A percentile compares a stretch with the other conserved stretches of the same genome.
Conservation (phyloP, 108 stramenopile species). For the Cyclotella baltica region DNA sequence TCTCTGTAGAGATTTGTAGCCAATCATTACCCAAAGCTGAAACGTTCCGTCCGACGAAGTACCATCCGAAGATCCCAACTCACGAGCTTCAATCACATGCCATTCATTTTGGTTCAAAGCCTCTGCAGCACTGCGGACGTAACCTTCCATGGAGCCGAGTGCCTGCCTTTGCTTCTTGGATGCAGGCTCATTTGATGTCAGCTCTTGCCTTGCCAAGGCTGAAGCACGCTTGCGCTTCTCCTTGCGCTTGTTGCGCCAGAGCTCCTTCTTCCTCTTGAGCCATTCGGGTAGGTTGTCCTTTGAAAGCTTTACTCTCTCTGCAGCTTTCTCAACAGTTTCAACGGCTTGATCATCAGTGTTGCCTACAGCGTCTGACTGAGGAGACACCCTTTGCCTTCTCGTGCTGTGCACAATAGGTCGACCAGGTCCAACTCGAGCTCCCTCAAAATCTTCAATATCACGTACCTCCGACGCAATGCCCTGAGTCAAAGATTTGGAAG, state of each 20-base stretch:
- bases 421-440: constrained; percentile 45
- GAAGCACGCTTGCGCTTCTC: constrained; percentile 48
- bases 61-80: constrained; percentile 74
- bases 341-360: constrained; percentile 9
- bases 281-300: constrained; percentile 81
- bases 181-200: constrained; percentile 3
- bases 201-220: constrained; percentile 7
- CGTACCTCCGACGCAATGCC: constrained; percentile 25
- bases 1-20: constrained; percentile 78
- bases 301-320: constrained; percentile 56
- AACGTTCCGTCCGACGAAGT: constrained; percentile 83
- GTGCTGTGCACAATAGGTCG: constrained; percentile 80
- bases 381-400: constrained; percentile 23
- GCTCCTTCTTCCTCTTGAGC: constrained; percentile 88
- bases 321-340: constrained; percentile 8
- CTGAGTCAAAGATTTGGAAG: constrained; percentile 7
- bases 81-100: constrained; percentile 95
- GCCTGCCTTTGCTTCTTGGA: constrained; percentile 52
- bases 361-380: neutral
- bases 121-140: constrained; percentile 80
- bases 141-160: constrained; percentile 76
- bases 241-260: constrained; percentile 79
- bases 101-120: constrained; percentile 73
- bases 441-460: constrained; percentile 85
- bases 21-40: constrained; percentile 92